Evolutionary conservation across 805 yeast species (phyloP).

Genomic region (Kuraishia floccosa): DNA sequence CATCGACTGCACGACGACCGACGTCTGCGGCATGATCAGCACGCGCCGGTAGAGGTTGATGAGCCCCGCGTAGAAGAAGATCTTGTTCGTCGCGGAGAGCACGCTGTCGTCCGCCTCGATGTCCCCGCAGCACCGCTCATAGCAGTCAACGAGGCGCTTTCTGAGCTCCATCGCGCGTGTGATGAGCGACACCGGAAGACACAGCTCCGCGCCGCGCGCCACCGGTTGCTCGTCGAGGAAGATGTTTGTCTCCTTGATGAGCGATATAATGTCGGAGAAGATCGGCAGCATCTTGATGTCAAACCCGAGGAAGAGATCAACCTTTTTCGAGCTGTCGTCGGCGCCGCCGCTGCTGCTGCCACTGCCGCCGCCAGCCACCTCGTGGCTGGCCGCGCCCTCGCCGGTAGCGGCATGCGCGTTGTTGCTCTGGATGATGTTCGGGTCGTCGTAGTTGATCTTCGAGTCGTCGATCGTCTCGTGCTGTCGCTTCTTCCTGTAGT

Average conservation of each 20-base stretch:
- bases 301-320: constrained; percentile 57
- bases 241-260: constrained; percentile 22
- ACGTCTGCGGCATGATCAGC: constrained; percentile 29
- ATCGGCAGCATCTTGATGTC: constrained; percentile 51
- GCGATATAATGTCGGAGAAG: constrained; percentile 34
- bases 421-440: neutral
- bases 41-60: constrained; percentile 49
- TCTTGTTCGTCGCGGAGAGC: constrained; percentile 34
- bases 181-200: constrained; percentile 12
- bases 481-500: constrained; percentile 3
- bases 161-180: constrained; percentile 30
- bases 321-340: constrained; percentile 24
- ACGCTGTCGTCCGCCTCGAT: constrained; percentile 5
- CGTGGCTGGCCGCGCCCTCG: neutral
- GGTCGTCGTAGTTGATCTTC: neutral
- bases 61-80: constrained; percentile 41
- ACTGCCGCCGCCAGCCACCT: neutral
- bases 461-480: neutral
- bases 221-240: neutral
- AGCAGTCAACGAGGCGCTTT: constrained; percentile 6
- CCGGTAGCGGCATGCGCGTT: no score
- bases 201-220: neutral
- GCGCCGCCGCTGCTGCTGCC: no score
- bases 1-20: constrained; percentile 35
- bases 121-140: neutral